Evolutionary conservation across 2,329 filamentous ascomycete genomes (phyloP).

Genomic region (Lasiodiplodia sp.): DNA sequence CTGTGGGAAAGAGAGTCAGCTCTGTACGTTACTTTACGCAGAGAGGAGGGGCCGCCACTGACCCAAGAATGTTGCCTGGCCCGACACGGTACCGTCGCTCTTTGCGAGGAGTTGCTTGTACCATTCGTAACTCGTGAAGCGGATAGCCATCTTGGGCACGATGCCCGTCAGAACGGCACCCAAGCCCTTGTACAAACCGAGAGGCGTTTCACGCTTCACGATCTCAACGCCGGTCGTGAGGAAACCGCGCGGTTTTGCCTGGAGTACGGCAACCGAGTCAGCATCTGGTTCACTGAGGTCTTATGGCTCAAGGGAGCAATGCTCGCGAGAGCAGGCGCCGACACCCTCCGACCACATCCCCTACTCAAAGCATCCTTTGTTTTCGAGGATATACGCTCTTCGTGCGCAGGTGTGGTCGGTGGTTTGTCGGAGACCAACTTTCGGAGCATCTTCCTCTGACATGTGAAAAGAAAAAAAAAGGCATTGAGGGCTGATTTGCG

Average conservation of each 20-base stretch:
- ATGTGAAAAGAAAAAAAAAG: neutral
- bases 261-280: neutral
- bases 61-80: slow-evolving; percentile 76
- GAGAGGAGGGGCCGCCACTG: slow-evolving; percentile 37
- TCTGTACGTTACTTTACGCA: neutral
- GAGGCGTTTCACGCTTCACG: slow-evolving; percentile 84
- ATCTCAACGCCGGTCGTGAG: slow-evolving; percentile 85
- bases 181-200: slow-evolving; percentile 97
- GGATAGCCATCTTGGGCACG: slow-evolving; percentile 98
- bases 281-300: neutral
- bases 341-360: neutral
- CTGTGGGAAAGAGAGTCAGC: slow-evolving; percentile 48
- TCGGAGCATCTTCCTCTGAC: neutral
- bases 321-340: neutral
- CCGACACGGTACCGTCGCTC: slow-evolving; percentile 68
- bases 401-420: neutral
- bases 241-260: slow-evolving; percentile 84
- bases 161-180: slow-evolving; percentile 96
- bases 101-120: slow-evolving; percentile 87
- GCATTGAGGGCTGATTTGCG: neutral
- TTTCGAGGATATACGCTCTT: neutral
- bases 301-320: neutral
- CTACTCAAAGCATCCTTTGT: neutral
- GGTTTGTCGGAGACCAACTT: neutral
- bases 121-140: slow-evolving; percentile 95